These are phyloP conservation scores for Globisporangium okanoganense DNA, from an alignment of 352 stramenopile genomes.

Conservation along the genomic window DNA sequence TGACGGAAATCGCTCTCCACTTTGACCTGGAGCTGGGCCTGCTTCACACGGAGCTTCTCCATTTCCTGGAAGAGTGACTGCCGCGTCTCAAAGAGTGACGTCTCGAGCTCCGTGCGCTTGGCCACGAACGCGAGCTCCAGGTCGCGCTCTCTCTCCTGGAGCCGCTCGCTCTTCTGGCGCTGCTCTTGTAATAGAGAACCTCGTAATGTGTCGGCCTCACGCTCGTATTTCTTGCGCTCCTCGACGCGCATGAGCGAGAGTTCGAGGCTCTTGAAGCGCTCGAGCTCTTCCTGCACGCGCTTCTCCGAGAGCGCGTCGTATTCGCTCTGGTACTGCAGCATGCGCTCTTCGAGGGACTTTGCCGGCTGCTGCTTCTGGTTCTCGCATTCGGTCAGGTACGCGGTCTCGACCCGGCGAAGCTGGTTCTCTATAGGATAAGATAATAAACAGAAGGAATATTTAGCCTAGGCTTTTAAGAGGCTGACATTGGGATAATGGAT, in stretches of 20 bases:
- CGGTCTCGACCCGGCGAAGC: constrained; percentile 57
- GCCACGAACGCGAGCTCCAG: constrained; percentile 55
- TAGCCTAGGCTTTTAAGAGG: neutral
- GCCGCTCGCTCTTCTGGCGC: constrained; percentile 30
- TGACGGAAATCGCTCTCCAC: constrained; percentile 41
- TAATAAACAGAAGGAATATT: neutral
- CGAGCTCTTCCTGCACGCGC: constrained; percentile 47
- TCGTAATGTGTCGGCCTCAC: constrained; percentile 43
- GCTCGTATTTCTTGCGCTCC: constrained; percentile 49
- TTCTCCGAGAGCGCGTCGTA: constrained; percentile 59
- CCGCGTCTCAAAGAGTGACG: constrained; percentile 56
- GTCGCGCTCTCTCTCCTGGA: constrained; percentile 56
- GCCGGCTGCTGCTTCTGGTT: constrained; percentile 29
- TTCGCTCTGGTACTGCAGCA: constrained; percentile 65
- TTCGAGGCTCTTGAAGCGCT: constrained; percentile 49
- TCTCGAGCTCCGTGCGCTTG: constrained; percentile 50
- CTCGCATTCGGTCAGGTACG: constrained; percentile 43
- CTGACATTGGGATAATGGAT: neutral
- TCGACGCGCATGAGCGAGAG: constrained; percentile 53
- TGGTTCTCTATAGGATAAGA: constrained; percentile 59
- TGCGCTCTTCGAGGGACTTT: constrained; percentile 52
- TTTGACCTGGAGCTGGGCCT: constrained; percentile 47
- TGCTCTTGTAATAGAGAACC: constrained; percentile 46
- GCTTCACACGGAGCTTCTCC: constrained; percentile 50
- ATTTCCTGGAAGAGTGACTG: constrained; percentile 66